Percentiles rank a stretch among this genome's conserved stretches.
Conservation (phyloP, 1,284 basidiomycete genomes). For the Cerioporus squamosus region DNA sequence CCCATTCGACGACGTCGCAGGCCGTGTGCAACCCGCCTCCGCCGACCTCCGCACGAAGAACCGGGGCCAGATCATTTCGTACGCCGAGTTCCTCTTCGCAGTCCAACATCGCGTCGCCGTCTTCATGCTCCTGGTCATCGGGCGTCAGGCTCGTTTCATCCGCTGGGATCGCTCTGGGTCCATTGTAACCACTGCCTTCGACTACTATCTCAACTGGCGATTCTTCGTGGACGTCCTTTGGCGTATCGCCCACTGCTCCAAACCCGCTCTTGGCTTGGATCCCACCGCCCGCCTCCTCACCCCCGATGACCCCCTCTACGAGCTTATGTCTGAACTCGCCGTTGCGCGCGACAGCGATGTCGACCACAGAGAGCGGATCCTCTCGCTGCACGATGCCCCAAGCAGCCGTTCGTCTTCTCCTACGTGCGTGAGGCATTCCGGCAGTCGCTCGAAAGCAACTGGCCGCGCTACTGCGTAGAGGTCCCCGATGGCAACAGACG, state of each 20-base stretch:
- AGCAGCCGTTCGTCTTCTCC: not conserved
- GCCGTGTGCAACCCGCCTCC: not conserved
- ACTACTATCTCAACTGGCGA: not conserved
- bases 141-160: not conserved
- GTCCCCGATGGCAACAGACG: not conserved
- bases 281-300: not conserved
- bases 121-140: slow-evolving; percentile 3
- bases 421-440: not conserved
- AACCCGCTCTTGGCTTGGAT: slow-evolving; percentile 6
- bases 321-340: not conserved
- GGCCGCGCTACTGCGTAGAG: not conserved
- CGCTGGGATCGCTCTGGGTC: slow-evolving; percentile 9
- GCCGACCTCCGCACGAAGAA: not conserved
- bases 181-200: slow-evolving; percentile 1
- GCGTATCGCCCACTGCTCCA: not conserved
- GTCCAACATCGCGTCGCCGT: slow-evolving; percentile 4
- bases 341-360: not conserved
- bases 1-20: not conserved
- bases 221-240: slow-evolving; percentile 7
- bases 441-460: not conserved
- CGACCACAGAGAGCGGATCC: not conserved
- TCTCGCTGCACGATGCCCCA: not conserved
- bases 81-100: not conserved
- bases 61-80: slow-evolving; percentile 6
- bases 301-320: not conserved